Evolutionary conservation across 2,329 filamentous ascomycete species (phyloP).

Genomic region (Pseudogymnoascus sp.): DNA sequence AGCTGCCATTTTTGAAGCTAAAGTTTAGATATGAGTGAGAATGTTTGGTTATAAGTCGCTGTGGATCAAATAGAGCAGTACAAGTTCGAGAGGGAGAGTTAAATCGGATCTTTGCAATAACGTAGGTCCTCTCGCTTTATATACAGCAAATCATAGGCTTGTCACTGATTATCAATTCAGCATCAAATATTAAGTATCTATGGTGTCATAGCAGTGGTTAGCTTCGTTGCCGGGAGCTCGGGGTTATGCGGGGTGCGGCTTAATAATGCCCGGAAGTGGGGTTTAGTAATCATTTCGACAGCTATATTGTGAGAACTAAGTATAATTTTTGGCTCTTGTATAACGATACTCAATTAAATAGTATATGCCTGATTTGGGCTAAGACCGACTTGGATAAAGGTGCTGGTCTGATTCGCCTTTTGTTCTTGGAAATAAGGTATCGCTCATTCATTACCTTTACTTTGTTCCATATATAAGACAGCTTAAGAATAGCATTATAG

Average conservation of each 20-base stretch:
- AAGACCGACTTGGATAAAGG: not conserved
- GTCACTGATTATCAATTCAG: not conserved
- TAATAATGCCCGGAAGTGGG: not conserved
- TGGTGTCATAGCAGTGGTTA: slow-evolving; percentile 6
- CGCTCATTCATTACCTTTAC: not conserved
- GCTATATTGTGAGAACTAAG: not conserved
- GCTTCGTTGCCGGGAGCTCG: not conserved
- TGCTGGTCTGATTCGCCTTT: not conserved
- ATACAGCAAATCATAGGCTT: not conserved
- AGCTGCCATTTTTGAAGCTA: slow-evolving; percentile 17
- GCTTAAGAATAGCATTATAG: not conserved
- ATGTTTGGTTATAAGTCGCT: not conserved
- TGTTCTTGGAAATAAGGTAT: not conserved
- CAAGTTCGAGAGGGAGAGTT: not conserved
- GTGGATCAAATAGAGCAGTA: not conserved
- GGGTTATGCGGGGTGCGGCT: not conserved
- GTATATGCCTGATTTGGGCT: too few species aligned
- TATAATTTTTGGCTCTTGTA: not conserved
- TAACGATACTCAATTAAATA: not conserved
- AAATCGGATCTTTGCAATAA: not conserved
- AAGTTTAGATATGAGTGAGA: not conserved
- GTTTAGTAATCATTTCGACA: not conserved
- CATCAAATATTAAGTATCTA: slow-evolving; percentile 7
- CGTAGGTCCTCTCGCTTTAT: not conserved
- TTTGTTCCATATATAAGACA: not conserved